Base-by-base conservation (phyloP, 176 grass and related monocot species). In the Eleusine indica region DNA sequence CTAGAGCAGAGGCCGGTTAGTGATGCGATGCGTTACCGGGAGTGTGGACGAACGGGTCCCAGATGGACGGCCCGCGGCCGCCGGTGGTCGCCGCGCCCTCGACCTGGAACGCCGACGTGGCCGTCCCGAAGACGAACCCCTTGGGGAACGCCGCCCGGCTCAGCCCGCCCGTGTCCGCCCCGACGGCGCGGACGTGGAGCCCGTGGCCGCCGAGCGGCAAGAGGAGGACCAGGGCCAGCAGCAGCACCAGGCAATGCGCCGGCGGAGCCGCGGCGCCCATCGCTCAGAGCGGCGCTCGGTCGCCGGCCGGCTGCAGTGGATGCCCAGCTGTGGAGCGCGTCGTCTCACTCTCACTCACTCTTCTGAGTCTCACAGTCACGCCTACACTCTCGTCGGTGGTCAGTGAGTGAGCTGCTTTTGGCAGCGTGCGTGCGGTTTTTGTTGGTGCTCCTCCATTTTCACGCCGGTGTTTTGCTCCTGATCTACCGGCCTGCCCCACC, bases 121-220 rank as follows among this genome's bases (percentile, higher is more conserved):
- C 91, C 40, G 88, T 90, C 68, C 91, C 91, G 88, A 93, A 93
- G n/a, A 93, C 77, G 80, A 93, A 93, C 51, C 75, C 91, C 78
- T 84, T 73, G 52, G 87, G 84, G 77, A 93, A 93, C 21, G 70
- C 37, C 2, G 65, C 79, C 0, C 88, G 84, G 78, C 88, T 85
- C 44, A 89, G 87, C 19, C 87, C 84, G 61, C 74, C 86, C 46
- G 83, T 78, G 68, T 79, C 87, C 10, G 22, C 58, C 10, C 48
- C 73, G 12, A 30, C 77, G 7, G 80, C 80, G 6, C 83, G 73
- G 73, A 71, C 73, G 72, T 43, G 18, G 0, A 7, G 6, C 46
- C 46, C 69, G 5, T 21, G 75, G 54, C 25, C 12, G 21, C 42
- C 58, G 3, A 82, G 78, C 79, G 80, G 47, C 28, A 39, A 21